Evolutionary conservation across 306 rosid genomes (phyloP).

Genomic region (Castanea crenata): DNA sequence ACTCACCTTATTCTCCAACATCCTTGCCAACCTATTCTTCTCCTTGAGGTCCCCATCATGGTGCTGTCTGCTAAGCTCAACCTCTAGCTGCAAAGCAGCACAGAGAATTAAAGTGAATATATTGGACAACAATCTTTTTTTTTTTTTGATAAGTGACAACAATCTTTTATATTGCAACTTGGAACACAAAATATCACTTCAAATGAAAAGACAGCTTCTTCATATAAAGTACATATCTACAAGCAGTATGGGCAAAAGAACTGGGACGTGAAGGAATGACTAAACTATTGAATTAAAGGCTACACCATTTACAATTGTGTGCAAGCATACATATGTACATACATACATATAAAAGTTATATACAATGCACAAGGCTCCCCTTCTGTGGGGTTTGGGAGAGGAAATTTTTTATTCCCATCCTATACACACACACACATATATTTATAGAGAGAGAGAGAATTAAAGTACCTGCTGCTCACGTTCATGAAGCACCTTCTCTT

Average conservation of each 20-base stretch:
- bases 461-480: constrained; percentile 68
- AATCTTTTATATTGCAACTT: not conserved
- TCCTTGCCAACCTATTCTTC: constrained; percentile 70
- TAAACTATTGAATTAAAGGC: not conserved
- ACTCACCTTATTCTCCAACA: constrained; percentile 61
- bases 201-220: not conserved
- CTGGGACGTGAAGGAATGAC: not conserved
- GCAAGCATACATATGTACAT: not conserved
- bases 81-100: constrained; percentile 67
- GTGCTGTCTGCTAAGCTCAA: constrained; percentile 72
- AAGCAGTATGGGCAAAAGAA: not conserved
- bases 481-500: constrained; percentile 81
- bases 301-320: not conserved
- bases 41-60: constrained; percentile 92
- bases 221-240: not conserved
- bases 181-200: not conserved
- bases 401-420: too few relatives aligned
- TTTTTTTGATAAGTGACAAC: not conserved
- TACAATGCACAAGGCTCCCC: too few relatives aligned
- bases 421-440: too few relatives aligned
- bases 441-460: too few relatives aligned
- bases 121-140: not conserved
- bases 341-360: not conserved
- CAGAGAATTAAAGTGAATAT: not conserved
- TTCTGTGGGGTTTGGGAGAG: too few relatives aligned